Conservation (phyloP, 2,329 filamentous ascomycete genomes). For the Diaporthe amygdali region DNA sequence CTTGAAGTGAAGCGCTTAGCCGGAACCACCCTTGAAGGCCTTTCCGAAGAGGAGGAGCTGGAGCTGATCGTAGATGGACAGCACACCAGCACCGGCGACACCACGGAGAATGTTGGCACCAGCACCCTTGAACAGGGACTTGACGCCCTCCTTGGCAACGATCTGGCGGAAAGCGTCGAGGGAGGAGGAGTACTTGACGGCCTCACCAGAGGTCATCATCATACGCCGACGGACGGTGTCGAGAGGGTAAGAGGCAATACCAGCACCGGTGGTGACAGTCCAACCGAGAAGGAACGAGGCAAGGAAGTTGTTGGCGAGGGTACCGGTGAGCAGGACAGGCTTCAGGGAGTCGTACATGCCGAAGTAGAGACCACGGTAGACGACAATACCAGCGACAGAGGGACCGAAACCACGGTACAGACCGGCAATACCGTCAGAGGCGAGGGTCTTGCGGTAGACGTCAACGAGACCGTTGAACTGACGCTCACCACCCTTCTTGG, state of each 20-base stretch:
- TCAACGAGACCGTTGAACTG: constrained; percentile 99
- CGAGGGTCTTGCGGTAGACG: constrained; percentile 99
- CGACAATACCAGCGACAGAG: constrained; percentile 97
- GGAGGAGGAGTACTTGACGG: constrained; percentile 99
- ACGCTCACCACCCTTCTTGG: constrained; percentile 95
- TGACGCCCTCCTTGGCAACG: constrained; percentile 94
- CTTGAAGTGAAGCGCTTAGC: constrained; percentile 35
- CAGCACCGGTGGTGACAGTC: constrained; percentile 99
- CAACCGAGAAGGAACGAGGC: constrained; percentile 99
- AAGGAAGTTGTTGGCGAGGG: constrained; percentile 97
- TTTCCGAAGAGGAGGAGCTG: constrained; percentile 99
- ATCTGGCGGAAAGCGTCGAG: constrained; percentile 96
- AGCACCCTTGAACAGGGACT: constrained; percentile 99
- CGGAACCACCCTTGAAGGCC: constrained; percentile 83
- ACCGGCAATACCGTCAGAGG: constrained; percentile 97
- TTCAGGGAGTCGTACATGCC: constrained; percentile 99
- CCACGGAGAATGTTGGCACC: constrained; percentile 99
- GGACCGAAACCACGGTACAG: constrained; percentile 99
- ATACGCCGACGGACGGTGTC: constrained; percentile 99
- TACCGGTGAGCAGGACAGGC: constrained; percentile 92
- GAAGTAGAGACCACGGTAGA: constrained; percentile 99
- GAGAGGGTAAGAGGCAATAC: constrained; percentile 99
- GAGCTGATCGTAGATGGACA: constrained; percentile 99
- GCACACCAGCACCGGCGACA: constrained; percentile 99
- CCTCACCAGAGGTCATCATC: constrained; percentile 99